Evolutionary conservation across 164 flowering plant species (phyloP).

Genomic region (Akebia trifoliata): DNA sequence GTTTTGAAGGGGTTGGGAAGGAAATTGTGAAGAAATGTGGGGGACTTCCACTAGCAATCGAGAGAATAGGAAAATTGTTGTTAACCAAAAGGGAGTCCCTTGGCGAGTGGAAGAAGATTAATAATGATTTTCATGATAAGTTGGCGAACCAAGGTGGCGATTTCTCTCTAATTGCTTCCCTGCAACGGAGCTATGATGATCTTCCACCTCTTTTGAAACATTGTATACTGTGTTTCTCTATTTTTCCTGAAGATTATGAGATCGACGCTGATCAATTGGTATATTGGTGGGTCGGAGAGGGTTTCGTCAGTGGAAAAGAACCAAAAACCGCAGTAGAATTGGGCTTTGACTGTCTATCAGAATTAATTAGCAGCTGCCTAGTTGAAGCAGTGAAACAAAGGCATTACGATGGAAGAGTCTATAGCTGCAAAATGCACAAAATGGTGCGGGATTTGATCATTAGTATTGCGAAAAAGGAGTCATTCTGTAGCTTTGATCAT

Average conservation of each 20-base stretch:
- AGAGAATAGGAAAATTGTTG: slow-evolving; percentile 1
- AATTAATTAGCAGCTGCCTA: too few relatives aligned
- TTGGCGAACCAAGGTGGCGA: not conserved
- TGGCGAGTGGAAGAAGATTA: not conserved
- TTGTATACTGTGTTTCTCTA: not conserved
- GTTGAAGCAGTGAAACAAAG: slow-evolving; percentile 16
- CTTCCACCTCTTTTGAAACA: not conserved
- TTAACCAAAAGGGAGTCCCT: not conserved
- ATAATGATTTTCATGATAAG: not conserved
- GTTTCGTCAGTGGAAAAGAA: too few relatives aligned
- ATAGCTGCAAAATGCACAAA: slow-evolving; percentile 23
- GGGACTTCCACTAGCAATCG: not conserved
- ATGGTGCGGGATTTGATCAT: slow-evolving; percentile 24
- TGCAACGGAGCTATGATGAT: slow-evolving; percentile 1
- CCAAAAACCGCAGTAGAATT: too few relatives aligned
- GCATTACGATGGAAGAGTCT: slow-evolving; percentile 23
- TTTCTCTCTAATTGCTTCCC: not conserved
- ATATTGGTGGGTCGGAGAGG: too few relatives aligned
- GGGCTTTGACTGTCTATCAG: too few relatives aligned
- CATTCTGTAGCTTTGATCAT: too few relatives aligned
- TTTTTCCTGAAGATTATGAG: too few relatives aligned
- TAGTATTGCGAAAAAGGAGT: slow-evolving; percentile 14
- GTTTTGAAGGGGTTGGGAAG: too few relatives aligned
- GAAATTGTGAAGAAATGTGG: too few relatives aligned
- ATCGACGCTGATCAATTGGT: too few relatives aligned